Conservation (phyloP, 2,329 filamentous ascomycete species). For the Cladophialophora immunda region DNA sequence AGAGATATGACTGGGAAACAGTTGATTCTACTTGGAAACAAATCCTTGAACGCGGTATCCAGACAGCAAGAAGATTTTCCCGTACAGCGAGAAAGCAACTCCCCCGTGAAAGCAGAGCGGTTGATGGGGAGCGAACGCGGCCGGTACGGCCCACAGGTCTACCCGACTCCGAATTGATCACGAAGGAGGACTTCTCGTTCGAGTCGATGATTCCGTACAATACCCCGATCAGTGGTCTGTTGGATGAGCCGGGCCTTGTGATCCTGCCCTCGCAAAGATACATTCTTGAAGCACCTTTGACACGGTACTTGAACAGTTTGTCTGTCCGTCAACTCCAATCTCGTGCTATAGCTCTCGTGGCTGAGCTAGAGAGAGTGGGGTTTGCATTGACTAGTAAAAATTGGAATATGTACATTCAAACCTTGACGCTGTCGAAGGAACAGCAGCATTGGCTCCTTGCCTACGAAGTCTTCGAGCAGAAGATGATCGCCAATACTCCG, state of each 20-base stretch:
- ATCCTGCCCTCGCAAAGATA: slow-evolving; percentile 56
- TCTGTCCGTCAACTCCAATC: slow-evolving; percentile 62
- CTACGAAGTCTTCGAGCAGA: slow-evolving; percentile 76
- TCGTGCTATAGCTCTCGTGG: slow-evolving; percentile 62
- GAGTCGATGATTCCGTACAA: slow-evolving; percentile 28
- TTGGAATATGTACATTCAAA: slow-evolving; percentile 80
- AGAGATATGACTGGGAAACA: slow-evolving; percentile 22
- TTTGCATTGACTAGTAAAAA: slow-evolving; percentile 78
- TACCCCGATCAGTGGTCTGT: neutral
- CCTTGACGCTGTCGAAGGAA: slow-evolving; percentile 68
- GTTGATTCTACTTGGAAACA: slow-evolving; percentile 34
- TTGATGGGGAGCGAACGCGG: neutral
- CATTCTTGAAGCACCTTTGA: slow-evolving; percentile 59
- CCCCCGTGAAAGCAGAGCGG: neutral
- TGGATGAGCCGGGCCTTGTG: slow-evolving; percentile 18
- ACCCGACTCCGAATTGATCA: slow-evolving; percentile 9
- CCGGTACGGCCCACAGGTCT: slow-evolving; percentile 5
- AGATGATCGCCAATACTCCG: slow-evolving; percentile 79
- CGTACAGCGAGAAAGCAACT: neutral
- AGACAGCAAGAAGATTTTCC: slow-evolving; percentile 17
- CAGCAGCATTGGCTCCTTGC: slow-evolving; percentile 65
- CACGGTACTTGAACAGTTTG: slow-evolving; percentile 62
- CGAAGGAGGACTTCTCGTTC: slow-evolving; percentile 18
- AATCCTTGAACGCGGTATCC: slow-evolving; percentile 28
- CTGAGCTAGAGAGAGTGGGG: slow-evolving; percentile 68